Evolutionary conservation across 495 filamentous ascomycete genomes (phyloP).

Genomic region (Aspergillus saccharolyticus): DNA sequence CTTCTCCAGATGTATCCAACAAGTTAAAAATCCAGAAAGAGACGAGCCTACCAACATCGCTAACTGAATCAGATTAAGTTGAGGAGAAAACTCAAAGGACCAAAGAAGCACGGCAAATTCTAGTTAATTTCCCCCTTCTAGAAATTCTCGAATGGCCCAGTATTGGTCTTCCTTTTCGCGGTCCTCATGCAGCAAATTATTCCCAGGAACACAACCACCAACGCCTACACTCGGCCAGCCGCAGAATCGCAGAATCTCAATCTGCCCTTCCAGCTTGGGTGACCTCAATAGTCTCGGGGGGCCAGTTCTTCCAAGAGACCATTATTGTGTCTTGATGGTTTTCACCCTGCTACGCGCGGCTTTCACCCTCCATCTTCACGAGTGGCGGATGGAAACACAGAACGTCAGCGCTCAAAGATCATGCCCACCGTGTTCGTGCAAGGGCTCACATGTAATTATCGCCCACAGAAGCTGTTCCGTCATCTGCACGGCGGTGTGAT

Average conservation of each 20-base stretch:
- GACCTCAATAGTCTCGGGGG: not conserved
- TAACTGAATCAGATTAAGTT: not conserved
- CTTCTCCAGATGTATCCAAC: not conserved
- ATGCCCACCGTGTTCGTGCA: not conserved
- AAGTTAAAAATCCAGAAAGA: not conserved
- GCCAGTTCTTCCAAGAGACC: not conserved
- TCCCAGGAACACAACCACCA: not conserved
- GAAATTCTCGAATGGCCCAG: not conserved
- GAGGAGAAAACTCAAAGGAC: too few relatives aligned
- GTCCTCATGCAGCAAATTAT: not conserved
- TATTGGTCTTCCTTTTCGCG: not conserved
- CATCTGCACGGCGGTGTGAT: constrained; percentile 8
- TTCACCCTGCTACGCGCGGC: constrained; percentile 2
- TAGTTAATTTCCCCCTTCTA: not conserved
- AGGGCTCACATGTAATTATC: constrained; percentile 10
- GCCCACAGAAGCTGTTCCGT: not conserved
- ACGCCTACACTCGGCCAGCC: constrained; percentile 7
- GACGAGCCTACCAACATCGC: not conserved
- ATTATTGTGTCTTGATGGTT: too few relatives aligned
- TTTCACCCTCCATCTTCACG: not conserved
- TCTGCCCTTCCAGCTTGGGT: not conserved
- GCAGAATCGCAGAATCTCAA: constrained; percentile 12
- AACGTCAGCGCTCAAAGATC: not conserved
- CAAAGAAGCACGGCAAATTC: not conserved
- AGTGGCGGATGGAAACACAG: not conserved